Evolutionary conservation across 2,329 filamentous ascomycete species (phyloP), one percentile per base, ranked within the genome.

Genomic region (Fusarium secorum): DNA sequence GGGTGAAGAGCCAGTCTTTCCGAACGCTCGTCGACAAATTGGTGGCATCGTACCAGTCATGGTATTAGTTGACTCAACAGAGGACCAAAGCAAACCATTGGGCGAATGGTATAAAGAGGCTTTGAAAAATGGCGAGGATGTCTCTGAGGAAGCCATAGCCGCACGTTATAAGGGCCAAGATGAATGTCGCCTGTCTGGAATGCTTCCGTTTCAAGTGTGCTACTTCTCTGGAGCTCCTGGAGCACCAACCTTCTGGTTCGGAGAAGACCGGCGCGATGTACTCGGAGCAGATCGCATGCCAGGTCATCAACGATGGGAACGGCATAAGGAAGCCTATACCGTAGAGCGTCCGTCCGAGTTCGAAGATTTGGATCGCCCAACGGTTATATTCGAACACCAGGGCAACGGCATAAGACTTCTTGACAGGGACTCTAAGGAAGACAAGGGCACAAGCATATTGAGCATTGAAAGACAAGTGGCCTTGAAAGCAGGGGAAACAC

Each of bases 231-330:
- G 67, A 36, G 72, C 60, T 11, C 74, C 72, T 15, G 73, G 71
- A 8, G 56, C 53, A 38, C 32, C 64, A 10, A 51, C 33, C 13
- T 52, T 75, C 26, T 76, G 74, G 74, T 75, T 76, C 51, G 74
- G 74, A 15, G 74, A 76, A 39, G 74, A 76, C 56, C 61, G 74
- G 13, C 46, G 74, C 30, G 74, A 76, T 28, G 74, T 75, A 18
- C 71, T 76, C 33, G 72, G 74, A 13, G 70, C 74, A 30, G 74
- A 75, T 41, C 71, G 71, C n/a, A 76, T 76, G 74, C 74, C 74
- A n/a, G 74, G 72, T 5, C 74, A 76, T 64, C 63, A 49, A 24
- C 70, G 74, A 5, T 72, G 63, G 56, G 74, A 76, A 57, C 59
- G 64, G 30, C 74, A 76, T 46, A 73, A 64, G 48, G 24, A 22